phyloP scores from a whole-genome alignment of 208 protist genomes.

The Wallacemonas collosoma region DNA sequence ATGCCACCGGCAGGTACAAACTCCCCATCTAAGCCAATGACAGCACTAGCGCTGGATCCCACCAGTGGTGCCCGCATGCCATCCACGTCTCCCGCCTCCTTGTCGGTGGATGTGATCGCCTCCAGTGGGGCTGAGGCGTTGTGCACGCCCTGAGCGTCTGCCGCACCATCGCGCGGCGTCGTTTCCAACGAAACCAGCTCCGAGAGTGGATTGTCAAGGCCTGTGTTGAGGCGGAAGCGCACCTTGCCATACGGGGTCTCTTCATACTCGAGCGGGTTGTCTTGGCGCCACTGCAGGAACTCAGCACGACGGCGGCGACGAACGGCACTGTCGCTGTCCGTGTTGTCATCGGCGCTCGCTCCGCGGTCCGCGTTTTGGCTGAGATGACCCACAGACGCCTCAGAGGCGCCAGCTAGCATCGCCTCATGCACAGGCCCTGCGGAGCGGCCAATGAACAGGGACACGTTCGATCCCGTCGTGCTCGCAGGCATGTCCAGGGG shows the following conservation, averaged over 20 bases:
- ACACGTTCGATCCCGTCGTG: background rate
- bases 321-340: background rate
- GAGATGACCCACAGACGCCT: background rate
- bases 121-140: too few species aligned
- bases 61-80: background rate
- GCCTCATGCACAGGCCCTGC: too few species aligned
- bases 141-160: too few species aligned
- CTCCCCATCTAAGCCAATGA: slow-evolving; percentile 3
- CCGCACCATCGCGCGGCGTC: background rate
- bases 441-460: slow-evolving; percentile 13
- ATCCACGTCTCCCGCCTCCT: background rate
- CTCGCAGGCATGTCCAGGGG: slow-evolving; percentile 3
- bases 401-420: too few species aligned
- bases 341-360: background rate
- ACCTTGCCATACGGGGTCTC: slow-evolving; percentile 36
- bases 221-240: slow-evolving; percentile 72
- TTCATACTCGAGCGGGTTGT: slow-evolving; percentile 36
- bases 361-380: background rate
- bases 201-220: slow-evolving; percentile 54
- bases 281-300: slow-evolving; percentile 65
- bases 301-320: slow-evolving; percentile 29
- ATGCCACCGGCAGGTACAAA: too few species aligned
- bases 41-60: background rate
- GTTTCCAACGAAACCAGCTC: slow-evolving; percentile 34
- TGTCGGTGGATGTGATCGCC: too few species aligned